Evolutionary conservation across 805 yeast genomes (phyloP).

Genomic region (Teunomyces lycoperdinae): DNA sequence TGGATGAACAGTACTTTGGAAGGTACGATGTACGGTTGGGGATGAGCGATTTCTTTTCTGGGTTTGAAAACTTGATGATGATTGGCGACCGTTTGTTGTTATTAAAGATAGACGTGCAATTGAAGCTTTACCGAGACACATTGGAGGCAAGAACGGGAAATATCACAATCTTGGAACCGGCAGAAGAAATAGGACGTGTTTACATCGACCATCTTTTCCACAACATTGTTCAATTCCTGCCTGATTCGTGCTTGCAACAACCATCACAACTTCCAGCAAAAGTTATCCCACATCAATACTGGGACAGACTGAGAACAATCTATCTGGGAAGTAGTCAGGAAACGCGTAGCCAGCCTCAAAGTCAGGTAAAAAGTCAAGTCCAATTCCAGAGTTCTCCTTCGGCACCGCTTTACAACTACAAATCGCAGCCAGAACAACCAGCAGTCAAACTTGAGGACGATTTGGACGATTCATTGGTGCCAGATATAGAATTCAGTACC

Average conservation of each 20-base stretch:
- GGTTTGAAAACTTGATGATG: constrained; percentile 2
- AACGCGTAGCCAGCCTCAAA: neutral
- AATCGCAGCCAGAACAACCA: constrained; percentile 1
- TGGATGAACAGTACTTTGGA: constrained; percentile 6
- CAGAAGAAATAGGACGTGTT: constrained; percentile 1
- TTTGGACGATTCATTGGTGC: neutral
- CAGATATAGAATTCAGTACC: neutral
- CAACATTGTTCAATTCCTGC: constrained; percentile 1
- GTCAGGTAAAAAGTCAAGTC: too few relatives aligned
- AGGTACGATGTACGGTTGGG: constrained; percentile 4
- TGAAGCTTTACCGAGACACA: constrained; percentile 11
- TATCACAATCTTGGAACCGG: neutral
- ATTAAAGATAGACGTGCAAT: constrained; percentile 5
- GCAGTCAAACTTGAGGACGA: neutral
- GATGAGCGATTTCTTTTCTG: neutral
- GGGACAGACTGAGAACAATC: neutral
- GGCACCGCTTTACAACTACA: neutral
- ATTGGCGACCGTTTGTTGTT: constrained; percentile 5
- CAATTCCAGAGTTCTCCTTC: neutral
- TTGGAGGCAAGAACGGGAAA: constrained; percentile 11
- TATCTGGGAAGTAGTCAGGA: constrained; percentile 1
- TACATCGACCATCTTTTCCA: neutral
- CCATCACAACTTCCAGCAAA: neutral
- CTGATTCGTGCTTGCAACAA: constrained; percentile 1
- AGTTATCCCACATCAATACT: neutral